Evolutionary conservation across 805 yeast species (phyloP), one percentile per base, ranked within the genome.

Genomic region (Maudiozyma saulgeensis): DNA sequence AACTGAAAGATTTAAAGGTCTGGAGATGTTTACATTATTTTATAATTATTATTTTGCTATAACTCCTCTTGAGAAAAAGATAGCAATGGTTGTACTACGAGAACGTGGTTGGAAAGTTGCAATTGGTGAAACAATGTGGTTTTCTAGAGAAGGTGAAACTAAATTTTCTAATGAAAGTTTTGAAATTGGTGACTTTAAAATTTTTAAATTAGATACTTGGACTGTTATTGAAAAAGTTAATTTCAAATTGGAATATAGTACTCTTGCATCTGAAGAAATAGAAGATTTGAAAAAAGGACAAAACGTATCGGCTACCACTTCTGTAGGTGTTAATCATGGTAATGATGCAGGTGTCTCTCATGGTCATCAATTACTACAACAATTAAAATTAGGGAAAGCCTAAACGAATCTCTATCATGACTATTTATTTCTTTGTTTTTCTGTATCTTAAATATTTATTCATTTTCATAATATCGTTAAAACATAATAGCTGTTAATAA

Each of bases 171-270:
- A 69, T 40, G 76, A 71, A 43, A 59, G 56, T 18, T 71, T 64
- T 52, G 75, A 71, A 52, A 54, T 72, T 32, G 75, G 74, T 31
- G 76, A 73, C 51, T 72, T 64, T 57, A 72, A 68, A 51, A 61
- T 73, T 13, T 74, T 74, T 54, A 73, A 71, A 55, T 66, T 73
- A 32, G 68, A 61, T 46, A 71, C 67, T 46, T 74, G 78, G 78
- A 64, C 67, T 16, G 63, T 72, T 15, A 56, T 61, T 18, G 78
- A 74, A 50, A 71, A 68, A 58, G 56, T 62, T 26, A 72, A 72
- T 52, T 67, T 64, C 54, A 71, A 63, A 53, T 58, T 73, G 45
- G 76, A 73, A 41, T 69, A 67, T 49, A 44, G 60, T 12, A 49
- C 56, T 34, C 49, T 64, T 39, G 55, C 53, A 40, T 47, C 37